phyloP scores from a whole-genome alignment of 73 alveolate genomes.

The Tetrahymena malaccensis region DNA sequence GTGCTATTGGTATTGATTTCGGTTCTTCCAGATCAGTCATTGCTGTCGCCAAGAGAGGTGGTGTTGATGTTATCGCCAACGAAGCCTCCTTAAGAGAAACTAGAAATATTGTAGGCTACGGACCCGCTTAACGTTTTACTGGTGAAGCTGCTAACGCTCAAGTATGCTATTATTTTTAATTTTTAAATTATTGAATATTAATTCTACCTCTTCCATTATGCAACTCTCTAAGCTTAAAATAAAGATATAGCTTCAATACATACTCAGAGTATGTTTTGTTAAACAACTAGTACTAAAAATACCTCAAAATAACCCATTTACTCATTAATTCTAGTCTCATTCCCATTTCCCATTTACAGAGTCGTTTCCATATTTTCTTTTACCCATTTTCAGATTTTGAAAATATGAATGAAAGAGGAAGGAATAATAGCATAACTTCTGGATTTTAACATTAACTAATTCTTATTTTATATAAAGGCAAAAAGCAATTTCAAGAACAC shows the following conservation, averaged over 20 bases:
- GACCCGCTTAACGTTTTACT: slow-evolving; percentile 59
- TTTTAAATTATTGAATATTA: neutral
- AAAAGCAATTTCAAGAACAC: slow-evolving; percentile 68
- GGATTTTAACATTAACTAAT: neutral
- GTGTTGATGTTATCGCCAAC: slow-evolving; percentile 65
- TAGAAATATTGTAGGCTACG: slow-evolving; percentile 62
- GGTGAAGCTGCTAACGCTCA: slow-evolving; percentile 66
- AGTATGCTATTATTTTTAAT: neutral
- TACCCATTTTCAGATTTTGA: neutral
- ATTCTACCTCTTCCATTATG: neutral
- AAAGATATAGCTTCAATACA: neutral
- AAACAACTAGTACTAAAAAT: neutral
- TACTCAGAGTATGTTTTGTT: neutral
- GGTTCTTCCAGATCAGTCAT: slow-evolving; percentile 71
- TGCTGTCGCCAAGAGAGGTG: slow-evolving; percentile 75
- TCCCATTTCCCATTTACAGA: neutral
- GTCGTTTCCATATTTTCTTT: neutral
- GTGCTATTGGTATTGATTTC: slow-evolving; percentile 74
- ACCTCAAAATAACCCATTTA: neutral
- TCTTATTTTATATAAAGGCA: slow-evolving; percentile 21
- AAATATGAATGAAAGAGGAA: neutral
- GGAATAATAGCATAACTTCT: too few relatives aligned
- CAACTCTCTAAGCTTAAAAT: neutral
- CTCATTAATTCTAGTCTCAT: neutral
- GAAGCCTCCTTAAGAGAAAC: slow-evolving; percentile 71